These are phyloP conservation scores for Zhuliangozyma parablackwelliae DNA, from an alignment of 1,139 yeast genomes.

Conservation along the genomic window DNA sequence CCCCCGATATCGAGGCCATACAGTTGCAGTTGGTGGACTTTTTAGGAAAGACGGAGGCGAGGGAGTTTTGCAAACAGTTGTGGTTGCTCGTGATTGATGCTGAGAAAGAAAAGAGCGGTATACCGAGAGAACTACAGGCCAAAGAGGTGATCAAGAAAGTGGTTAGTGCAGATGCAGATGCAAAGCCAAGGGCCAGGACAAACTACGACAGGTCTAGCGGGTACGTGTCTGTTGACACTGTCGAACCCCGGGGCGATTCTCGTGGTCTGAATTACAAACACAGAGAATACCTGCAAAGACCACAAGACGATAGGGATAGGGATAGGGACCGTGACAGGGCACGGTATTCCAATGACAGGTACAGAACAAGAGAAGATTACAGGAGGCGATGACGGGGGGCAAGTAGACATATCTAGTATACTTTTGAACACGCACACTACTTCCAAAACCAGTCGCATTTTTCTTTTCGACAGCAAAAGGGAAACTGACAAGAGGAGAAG, in stretches of 20 bases:
- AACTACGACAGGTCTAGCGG: slow-evolving; percentile 20
- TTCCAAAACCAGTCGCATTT: too few species aligned
- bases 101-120: slow-evolving; percentile 36
- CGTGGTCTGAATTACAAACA: too few species aligned
- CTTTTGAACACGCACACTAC: too few species aligned
- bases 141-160: slow-evolving; percentile 8
- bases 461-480: neutral
- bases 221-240: slow-evolving; percentile 3
- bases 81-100: slow-evolving; percentile 41
- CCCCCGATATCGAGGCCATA: slow-evolving; percentile 32
- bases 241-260: too few species aligned
- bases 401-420: too few species aligned
- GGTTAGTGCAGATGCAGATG: slow-evolving; percentile 1
- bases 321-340: too few species aligned
- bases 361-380: too few species aligned
- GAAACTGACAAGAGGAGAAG: too few species aligned
- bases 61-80: slow-evolving; percentile 29
- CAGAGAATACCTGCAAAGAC: too few species aligned
- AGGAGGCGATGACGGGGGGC: too few species aligned
- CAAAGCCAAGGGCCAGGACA: slow-evolving; percentile 10
- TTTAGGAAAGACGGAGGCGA: slow-evolving; percentile 32
- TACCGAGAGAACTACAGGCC: slow-evolving; percentile 27
- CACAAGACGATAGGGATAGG: too few species aligned
- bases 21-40: slow-evolving; percentile 37
- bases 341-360: too few species aligned